Conservation (phyloP, 371 early-diverging fungal species). For the Rhizomucor miehei region DNA sequence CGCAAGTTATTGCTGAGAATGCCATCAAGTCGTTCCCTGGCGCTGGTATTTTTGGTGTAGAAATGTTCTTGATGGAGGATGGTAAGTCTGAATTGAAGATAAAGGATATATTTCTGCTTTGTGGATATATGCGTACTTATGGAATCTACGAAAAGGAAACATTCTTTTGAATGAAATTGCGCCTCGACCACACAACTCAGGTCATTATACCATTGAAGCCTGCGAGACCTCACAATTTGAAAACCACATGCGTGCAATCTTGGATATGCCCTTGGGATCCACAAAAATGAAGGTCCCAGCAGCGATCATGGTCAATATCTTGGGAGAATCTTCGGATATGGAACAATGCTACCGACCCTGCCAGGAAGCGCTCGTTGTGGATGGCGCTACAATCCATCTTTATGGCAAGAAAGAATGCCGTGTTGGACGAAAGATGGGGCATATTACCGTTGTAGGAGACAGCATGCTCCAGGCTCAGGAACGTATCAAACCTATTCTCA, state of each 20-base stretch:
- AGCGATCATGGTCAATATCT: slow-evolving; percentile 91
- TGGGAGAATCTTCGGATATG: slow-evolving; percentile 68
- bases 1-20: slow-evolving; percentile 77
- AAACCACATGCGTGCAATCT: slow-evolving; percentile 93
- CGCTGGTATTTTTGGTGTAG: slow-evolving; percentile 94
- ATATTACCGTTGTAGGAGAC: slow-evolving; percentile 90
- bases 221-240: slow-evolving; percentile 96
- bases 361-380: slow-evolving; percentile 62
- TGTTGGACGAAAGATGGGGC: slow-evolving; percentile 95
- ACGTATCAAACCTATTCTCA: slow-evolving; percentile 60
- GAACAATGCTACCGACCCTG: slow-evolving; percentile 67
- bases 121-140: no score
- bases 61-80: slow-evolving; percentile 89
- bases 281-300: slow-evolving; percentile 87
- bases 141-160: no score
- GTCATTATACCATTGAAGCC: slow-evolving; percentile 97
- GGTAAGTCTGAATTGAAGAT: slow-evolving; percentile 44
- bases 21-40: slow-evolving; percentile 81
- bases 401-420: slow-evolving; percentile 91
- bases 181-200: slow-evolving; percentile 98
- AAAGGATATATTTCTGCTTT: no score
- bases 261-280: slow-evolving; percentile 91
- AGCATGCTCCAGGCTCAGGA: slow-evolving; percentile 71
- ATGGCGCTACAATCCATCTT: slow-evolving; percentile 88
- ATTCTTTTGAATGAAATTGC: slow-evolving; percentile 95